Base-by-base conservation (phyloP, 2,329 filamentous ascomycete genomes). In the Rosellinia necatrix region DNA sequence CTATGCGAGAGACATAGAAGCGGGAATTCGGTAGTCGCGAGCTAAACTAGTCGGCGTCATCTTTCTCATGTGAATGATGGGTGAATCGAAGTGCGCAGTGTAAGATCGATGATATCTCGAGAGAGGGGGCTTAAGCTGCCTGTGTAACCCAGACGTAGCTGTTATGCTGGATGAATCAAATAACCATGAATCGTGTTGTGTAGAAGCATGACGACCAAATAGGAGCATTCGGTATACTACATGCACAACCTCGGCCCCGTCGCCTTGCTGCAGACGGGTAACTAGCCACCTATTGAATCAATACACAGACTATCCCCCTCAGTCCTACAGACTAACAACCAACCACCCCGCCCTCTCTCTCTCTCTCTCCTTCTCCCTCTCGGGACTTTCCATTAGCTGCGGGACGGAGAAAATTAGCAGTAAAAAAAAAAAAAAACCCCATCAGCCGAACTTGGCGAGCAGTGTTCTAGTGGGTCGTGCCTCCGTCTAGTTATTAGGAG, bases 161-260 rank as follows among this genome's bases (percentile, higher is more conserved):
- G 32, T 15, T 27, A 37, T 38, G 40, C 30, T 17, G 21, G 32
- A 30, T 25, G 40, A 10, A 8, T 27, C 27, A 38, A 48, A 25
- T 22, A 47, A 27, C 47, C 34, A 27, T 13, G 54, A 42, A 17
- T 27, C 37, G 22, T 15, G 30, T 49, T 42, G 41, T 12, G 46
- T 15, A 49, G 37, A 49, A 22, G 34, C 34, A 47, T 44, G n/a
- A 34, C 17, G 6, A 38, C 21, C 4, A 35, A 25, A 17, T n/a
- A 32, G 40, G 44, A 25, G 21, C 29, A 27, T 41, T 46, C 35
- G 34, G 41, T 29, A 32, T 27, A 49, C 24, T n/a, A 49, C 19
- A 52, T 44, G 43, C 40, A 49, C 32, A 6, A 58, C 44, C 25
- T 54, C 49, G 49, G 43, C 30, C 13, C 25, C 38, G n/a, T 32